A percentile compares a stretch with the other conserved stretches of the same genome.
Evolutionary conservation across 495 filamentous ascomycete genomes (phyloP).

Genomic region (Pseudomonodictys pantanalensis): DNA sequence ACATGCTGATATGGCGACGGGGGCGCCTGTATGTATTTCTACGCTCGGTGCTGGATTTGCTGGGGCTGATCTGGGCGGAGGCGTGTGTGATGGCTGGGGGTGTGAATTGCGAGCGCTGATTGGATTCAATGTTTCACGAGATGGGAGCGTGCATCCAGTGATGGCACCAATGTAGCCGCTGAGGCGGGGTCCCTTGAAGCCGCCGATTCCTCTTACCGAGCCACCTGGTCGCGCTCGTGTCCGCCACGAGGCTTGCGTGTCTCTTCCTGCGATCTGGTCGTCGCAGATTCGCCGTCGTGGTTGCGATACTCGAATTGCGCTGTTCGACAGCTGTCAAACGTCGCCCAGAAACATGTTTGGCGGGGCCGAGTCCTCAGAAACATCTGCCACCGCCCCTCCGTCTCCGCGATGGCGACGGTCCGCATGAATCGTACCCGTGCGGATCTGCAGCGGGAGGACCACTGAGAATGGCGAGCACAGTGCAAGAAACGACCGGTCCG

Average conservation of each 20-base stretch:
- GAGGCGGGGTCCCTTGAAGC: constrained; percentile 7
- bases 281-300: no score
- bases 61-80: constrained; percentile 3
- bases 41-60: constrained; percentile 1
- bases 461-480: constrained; percentile 9
- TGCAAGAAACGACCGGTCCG: constrained; percentile 10
- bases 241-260: not conserved
- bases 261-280: no score
- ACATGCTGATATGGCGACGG: constrained; percentile 24
- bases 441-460: not conserved
- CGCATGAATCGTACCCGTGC: constrained; percentile 11
- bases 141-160: constrained; percentile 13
- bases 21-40: constrained; percentile 31
- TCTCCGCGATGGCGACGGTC: not conserved
- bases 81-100: constrained; percentile 13
- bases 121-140: constrained; percentile 22
- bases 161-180: constrained; percentile 16
- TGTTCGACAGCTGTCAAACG: no score
- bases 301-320: no score
- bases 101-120: constrained; percentile 17
- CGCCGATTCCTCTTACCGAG: not conserved
- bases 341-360: no score
- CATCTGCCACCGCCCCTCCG: not conserved
- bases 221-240: constrained; percentile 1
- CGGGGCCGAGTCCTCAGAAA: not conserved